A percentile compares a stretch with the other conserved stretches of the same genome.
Conservation (phyloP, 2,329 filamentous ascomycete genomes). For the Pyrenophora graminea region DNA sequence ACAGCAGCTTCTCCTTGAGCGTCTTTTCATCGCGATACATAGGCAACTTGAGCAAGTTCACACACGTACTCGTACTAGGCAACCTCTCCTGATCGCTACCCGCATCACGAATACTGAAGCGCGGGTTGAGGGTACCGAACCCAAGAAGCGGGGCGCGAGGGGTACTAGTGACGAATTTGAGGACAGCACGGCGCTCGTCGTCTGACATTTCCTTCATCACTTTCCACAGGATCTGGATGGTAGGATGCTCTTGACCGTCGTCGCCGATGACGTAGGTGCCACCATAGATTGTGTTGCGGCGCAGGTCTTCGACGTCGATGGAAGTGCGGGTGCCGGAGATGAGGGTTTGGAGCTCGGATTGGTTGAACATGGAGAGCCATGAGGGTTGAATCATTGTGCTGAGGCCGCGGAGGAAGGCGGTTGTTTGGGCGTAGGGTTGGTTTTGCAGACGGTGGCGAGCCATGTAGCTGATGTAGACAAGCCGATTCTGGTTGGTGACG, state of each 20-base stretch:
- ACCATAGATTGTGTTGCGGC: constrained; percentile 81
- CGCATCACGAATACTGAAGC: constrained; percentile 87
- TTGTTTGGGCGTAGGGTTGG: constrained; percentile 80
- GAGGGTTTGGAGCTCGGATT: constrained; percentile 88
- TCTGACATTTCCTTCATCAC: constrained; percentile 80
- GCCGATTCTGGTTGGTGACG: constrained; percentile 89
- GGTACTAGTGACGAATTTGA: constrained; percentile 95
- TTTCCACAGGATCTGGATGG: constrained; percentile 86
- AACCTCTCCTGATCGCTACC: constrained; percentile 75
- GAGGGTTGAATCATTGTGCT: constrained; percentile 84
- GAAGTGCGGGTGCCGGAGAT: constrained; percentile 84
- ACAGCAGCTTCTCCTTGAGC: constrained; percentile 80
- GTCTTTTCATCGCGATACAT: constrained; percentile 70
- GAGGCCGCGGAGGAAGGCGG: constrained; percentile 84
- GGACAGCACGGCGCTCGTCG: constrained; percentile 76
- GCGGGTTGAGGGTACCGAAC: constrained; percentile 81
- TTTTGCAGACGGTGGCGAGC: constrained; percentile 82
- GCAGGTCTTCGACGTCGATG: constrained; percentile 85
- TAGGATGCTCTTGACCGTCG: constrained; percentile 82
- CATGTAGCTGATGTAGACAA: constrained; percentile 92
- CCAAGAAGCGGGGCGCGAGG: constrained; percentile 87
- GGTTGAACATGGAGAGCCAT: constrained; percentile 99
- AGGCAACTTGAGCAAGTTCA: constrained; percentile 91
- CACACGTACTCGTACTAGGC: constrained; percentile 93
- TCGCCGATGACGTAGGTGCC: constrained; percentile 90